A percentile compares a stretch with the other conserved stretches of the same genome.
Conservation (phyloP, 1,284 basidiomycete species). For the Calocybe gambosa region DNA sequence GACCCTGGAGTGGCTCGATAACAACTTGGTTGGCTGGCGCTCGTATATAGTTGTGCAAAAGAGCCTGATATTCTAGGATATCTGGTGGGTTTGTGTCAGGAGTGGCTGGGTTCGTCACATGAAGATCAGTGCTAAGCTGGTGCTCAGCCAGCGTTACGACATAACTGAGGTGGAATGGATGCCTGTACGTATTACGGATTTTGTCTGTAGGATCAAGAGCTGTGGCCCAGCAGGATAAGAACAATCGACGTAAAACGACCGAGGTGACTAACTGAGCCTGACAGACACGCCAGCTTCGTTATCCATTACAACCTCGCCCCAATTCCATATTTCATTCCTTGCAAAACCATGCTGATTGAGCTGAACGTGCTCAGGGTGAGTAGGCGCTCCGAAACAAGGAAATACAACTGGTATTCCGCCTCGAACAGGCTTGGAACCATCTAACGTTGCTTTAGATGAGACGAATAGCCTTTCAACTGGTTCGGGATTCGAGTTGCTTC, state of each 20-base stretch:
- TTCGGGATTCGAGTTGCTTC: constrained; percentile 28
- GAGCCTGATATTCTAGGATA: constrained; percentile 74
- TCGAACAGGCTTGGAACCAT: constrained; percentile 62
- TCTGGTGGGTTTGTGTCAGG: constrained; percentile 26
- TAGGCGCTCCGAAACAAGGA: constrained; percentile 80
- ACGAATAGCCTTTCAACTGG: constrained; percentile 70
- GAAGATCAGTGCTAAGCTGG: constrained; percentile 72
- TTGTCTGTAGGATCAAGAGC: constrained; percentile 56
- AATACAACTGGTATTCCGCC: constrained; percentile 86
- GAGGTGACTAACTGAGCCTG: constrained; percentile 52
- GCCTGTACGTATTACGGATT: constrained; percentile 54
- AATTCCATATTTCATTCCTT: constrained; percentile 66
- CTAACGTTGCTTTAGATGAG: constrained; percentile 67
- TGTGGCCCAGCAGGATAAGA: constrained; percentile 26
- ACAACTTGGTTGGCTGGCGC: constrained; percentile 54
- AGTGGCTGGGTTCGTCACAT: constrained; percentile 63
- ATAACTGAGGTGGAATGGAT: constrained; percentile 66
- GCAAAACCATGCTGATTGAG: constrained; percentile 85
- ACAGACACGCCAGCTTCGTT: constrained; percentile 68
- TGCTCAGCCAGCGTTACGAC: constrained; percentile 74
- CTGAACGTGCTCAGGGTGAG: constrained; percentile 64
- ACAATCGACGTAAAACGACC: constrained; percentile 3
- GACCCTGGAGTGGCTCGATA: constrained; percentile 54
- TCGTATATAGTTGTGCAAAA: constrained; percentile 84
- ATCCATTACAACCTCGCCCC: constrained; percentile 61